These are phyloP conservation scores for Haplosporangium sp. DNA, from an alignment of 371 early-diverging fungal genomes.

Conservation along the genomic window DNA sequence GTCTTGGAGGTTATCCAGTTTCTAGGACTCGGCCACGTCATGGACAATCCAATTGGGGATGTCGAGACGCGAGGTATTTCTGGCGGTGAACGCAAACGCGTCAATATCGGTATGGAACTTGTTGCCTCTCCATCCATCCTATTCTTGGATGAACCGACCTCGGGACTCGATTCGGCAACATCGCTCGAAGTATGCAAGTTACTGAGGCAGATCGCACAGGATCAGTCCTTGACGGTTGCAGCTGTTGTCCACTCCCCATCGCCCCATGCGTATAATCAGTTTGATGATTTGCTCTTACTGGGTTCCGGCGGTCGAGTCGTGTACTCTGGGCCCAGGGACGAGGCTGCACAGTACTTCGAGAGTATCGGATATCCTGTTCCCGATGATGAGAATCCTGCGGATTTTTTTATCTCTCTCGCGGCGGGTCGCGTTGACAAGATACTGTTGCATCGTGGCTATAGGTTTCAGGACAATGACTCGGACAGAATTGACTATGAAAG, in stretches of 20 bases:
- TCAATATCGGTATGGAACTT: conserved; percentile 87
- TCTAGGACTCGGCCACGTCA: conserved; percentile 71
- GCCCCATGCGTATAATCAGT: conserved; percentile 68
- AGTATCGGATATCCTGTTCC: conserved; percentile 70
- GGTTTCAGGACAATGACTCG: conserved; percentile 9
- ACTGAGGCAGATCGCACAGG: conserved; percentile 65
- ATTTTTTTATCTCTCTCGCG: conserved; percentile 66
- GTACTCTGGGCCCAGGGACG: conserved; percentile 67
- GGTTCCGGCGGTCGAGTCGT: conserved; percentile 73
- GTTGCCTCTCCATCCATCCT: conserved; percentile 81
- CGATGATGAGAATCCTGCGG: conserved; percentile 64
- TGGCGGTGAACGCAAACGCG: conserved; percentile 92
- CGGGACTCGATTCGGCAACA: conserved; percentile 84
- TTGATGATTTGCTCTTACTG: conserved; percentile 76
- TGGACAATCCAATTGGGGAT: conserved; percentile 75
- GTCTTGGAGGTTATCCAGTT: conserved; percentile 70
- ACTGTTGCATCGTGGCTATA: neutral
- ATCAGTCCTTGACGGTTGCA: conserved; percentile 72
- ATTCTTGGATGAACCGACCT: conserved; percentile 90
- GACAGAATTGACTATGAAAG: neutral
- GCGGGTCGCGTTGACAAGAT: conserved; percentile 45
- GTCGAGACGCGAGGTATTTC: conserved; percentile 75
- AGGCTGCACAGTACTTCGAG: conserved; percentile 63
- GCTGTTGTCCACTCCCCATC: conserved; percentile 84
- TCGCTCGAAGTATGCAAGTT: conserved; percentile 73